Conservation (phyloP, 202 grass and related monocot genomes). For the Zoysia matrella region DNA sequence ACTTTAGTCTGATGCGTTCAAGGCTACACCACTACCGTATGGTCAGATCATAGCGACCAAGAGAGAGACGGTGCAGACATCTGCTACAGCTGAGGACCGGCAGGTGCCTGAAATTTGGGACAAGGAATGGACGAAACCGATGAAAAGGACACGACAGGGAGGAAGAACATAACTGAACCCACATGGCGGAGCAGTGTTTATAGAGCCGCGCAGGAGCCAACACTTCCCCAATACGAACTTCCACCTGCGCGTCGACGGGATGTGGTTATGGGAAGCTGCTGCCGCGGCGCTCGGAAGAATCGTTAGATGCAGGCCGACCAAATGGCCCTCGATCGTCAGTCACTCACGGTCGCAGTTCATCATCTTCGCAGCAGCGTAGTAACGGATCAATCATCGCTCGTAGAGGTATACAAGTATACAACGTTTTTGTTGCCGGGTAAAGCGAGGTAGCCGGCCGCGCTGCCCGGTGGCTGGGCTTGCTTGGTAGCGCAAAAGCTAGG, state of each 20-base stretch:
- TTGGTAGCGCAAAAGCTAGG: conserved; percentile 31
- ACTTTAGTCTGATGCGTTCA: not conserved
- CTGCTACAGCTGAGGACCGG: too few species aligned
- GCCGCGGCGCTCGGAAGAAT: too few species aligned
- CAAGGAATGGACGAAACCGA: too few species aligned
- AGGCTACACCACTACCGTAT: too few species aligned
- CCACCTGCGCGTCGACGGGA: too few species aligned
- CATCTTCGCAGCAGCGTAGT: not conserved
- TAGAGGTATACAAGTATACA: not conserved
- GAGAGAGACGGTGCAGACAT: too few species aligned
- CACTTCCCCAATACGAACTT: too few species aligned
- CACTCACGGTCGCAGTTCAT: not conserved
- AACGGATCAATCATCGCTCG: not conserved
- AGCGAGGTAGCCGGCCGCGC: conserved; percentile 36
- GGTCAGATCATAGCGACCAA: too few species aligned
- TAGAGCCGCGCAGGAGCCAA: not conserved
- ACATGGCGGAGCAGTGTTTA: not conserved
- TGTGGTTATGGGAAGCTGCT: too few species aligned
- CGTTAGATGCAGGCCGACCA: conserved; percentile 35
- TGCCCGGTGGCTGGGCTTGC: conserved; percentile 14
- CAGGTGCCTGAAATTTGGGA: too few species aligned
- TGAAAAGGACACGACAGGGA: not conserved
- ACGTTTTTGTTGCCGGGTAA: conserved; percentile 37
- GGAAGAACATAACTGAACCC: not conserved
- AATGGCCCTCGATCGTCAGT: conserved; percentile 10